phyloP scores from a whole-genome alignment of 345 rosid genomes.

The Gossypium ekmanianum region DNA sequence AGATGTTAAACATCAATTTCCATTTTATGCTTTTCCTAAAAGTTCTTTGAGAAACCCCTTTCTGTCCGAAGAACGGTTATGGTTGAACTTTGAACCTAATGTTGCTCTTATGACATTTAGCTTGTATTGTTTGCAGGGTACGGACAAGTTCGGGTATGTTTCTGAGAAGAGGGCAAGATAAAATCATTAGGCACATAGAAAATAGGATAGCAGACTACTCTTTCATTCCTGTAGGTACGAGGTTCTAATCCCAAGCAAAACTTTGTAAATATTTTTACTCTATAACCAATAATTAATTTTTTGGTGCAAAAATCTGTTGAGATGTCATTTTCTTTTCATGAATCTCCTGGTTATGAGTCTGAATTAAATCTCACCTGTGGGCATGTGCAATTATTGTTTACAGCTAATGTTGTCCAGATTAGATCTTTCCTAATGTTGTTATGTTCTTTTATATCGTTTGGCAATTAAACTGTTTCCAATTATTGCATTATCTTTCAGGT shows the following conservation, averaged over 20 bases:
- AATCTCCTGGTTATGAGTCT: not conserved
- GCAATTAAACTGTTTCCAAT: not conserved
- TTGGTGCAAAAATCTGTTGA: not conserved
- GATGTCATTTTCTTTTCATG: not conserved
- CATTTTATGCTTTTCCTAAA: not conserved
- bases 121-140: slow-evolving; percentile 46
- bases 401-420: not conserved
- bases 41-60: not conserved
- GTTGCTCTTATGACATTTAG: slow-evolving; percentile 15
- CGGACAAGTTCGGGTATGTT: slow-evolving; percentile 93
- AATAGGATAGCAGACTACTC: slow-evolving; percentile 88
- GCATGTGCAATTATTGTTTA: not conserved
- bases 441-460: not conserved
- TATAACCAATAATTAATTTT: not conserved
- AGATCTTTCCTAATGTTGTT: not conserved
- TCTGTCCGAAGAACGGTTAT: not conserved
- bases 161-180: slow-evolving; percentile 68
- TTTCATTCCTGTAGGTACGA: slow-evolving; percentile 73
- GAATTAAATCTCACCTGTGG: not conserved
- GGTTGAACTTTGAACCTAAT: not conserved
- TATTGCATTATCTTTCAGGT: not conserved
- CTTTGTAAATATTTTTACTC: not conserved
- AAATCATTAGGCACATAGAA: slow-evolving; percentile 57
- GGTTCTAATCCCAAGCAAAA: not conserved
- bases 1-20: not conserved